Evolutionary conservation across 2,329 filamentous ascomycete genomes (phyloP), one percentile per base, ranked within the genome.

Genomic region (Ascochyta fabae): DNA sequence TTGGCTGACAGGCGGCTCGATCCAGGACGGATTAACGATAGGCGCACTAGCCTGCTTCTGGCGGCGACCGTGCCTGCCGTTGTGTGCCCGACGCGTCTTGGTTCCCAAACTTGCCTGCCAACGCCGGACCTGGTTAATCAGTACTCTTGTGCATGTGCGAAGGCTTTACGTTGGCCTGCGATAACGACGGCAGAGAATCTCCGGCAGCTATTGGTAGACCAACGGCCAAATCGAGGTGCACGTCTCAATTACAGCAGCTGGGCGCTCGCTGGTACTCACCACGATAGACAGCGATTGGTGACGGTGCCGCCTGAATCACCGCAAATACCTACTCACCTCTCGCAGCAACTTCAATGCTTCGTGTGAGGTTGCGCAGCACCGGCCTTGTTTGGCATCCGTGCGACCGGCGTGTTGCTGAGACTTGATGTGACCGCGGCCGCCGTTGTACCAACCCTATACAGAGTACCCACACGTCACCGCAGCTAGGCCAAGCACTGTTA

Each of bases 81-180:
- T 35, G 45, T 53, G 44, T 46, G 45, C 44, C 49, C 49, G 38
- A 33, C 39, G 36, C 23, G 19, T 41, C 45, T 49, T 46, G 22
- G 19, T 42, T 19, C 41, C 40, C 48, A 45, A 38, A 40, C 45
- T 44, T 39, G 40, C 12, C 19, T 23, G 41, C 39, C 39, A 52
- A 48, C 48, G 48, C 53, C 53, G 48, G 48, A 44, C 48, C 48
- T 48, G 48, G 34, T 31, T 41, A 52, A 44, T 19, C 19, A 19
- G 19, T 19, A 19, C 3, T 52, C 27, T 42, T 38, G 24, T 31
- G 53, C 42, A 43, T 56, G 42, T 51, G 53, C 53, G 38, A 51
- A 56, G 43, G 42, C 43, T 38, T 56, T 55, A 55, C 52, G 52
- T 55, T 55, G 46, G 52, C 33, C 29, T 41, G 42, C 47, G 53